Evolutionary conservation across 2,329 filamentous ascomycete species (phyloP).

Genomic region (Fonsecaea erecta): DNA sequence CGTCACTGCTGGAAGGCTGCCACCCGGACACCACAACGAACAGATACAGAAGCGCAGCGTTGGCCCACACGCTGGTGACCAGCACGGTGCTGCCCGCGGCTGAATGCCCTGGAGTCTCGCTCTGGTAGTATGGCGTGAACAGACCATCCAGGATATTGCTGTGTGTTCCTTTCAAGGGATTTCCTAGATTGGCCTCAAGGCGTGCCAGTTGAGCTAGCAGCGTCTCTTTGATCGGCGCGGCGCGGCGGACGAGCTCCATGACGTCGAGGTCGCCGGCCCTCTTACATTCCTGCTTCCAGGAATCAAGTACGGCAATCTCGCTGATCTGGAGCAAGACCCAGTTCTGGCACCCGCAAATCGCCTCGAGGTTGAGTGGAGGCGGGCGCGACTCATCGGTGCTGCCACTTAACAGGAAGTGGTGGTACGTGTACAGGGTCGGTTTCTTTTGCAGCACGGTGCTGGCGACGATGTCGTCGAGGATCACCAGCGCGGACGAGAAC

Average conservation of each 20-base stretch:
- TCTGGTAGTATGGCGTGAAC: constrained; percentile 3
- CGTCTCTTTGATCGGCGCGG: constrained; percentile 4
- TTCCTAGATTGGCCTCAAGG: neutral
- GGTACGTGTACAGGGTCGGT: neutral
- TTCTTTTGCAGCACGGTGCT: neutral
- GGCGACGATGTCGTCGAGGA: constrained; percentile 39
- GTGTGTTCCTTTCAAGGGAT: neutral
- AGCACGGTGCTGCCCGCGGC: neutral
- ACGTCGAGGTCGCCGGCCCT: constrained; percentile 14
- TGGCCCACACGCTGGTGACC: constrained; percentile 20
- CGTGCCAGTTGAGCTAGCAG: neutral
- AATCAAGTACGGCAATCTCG: constrained; percentile 59
- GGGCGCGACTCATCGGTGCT: constrained; percentile 8
- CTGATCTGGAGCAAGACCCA: constrained; percentile 61
- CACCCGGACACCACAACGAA: constrained; percentile 21
- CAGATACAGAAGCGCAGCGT: constrained; percentile 22
- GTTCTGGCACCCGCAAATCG: constrained; percentile 47
- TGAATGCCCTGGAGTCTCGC: neutral
- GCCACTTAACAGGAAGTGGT: neutral
- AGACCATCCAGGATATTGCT: constrained; percentile 3
- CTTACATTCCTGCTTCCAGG: constrained; percentile 54
- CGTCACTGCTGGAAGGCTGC: constrained; percentile 15
- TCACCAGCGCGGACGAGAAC: constrained; percentile 44
- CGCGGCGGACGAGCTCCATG: constrained; percentile 19
- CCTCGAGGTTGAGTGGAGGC: constrained; percentile 26